Conservation (phyloP, 345 rosid genomes). For the Brassica carinata region DNA sequence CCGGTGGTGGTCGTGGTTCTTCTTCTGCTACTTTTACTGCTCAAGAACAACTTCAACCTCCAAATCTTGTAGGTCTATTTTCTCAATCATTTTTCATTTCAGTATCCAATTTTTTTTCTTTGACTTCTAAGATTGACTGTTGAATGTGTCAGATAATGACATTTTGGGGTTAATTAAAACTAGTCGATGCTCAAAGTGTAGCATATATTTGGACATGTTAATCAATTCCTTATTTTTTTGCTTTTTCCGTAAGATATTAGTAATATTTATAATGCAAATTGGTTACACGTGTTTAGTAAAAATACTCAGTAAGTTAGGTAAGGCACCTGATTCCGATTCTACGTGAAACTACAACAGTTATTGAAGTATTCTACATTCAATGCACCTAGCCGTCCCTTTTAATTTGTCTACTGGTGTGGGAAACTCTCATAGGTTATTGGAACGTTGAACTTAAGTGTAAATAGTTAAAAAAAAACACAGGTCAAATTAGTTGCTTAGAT, state of each 20-base stretch:
- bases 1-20: slow-evolving; percentile 45
- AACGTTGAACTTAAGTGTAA: slow-evolving; percentile 8
- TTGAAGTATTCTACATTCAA: slow-evolving; percentile 25
- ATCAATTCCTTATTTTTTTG: not conserved
- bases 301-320: slow-evolving; percentile 16
- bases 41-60: slow-evolving; percentile 43
- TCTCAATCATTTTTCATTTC: not conserved
- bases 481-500: slow-evolving; percentile 1
- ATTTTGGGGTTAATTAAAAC: slow-evolving; percentile 1
- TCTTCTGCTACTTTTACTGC: slow-evolving; percentile 44
- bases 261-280: not conserved
- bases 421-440: not conserved
- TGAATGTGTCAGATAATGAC: not conserved
- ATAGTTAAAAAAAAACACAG: not conserved
- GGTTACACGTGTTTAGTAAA: slow-evolving; percentile 30
- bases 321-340: slow-evolving; percentile 43
- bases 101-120: not conserved
- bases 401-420: slow-evolving; percentile 9
- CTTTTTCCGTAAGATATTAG: not conserved
- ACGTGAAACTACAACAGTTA: slow-evolving; percentile 18
- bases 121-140: not conserved
- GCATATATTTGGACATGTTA: not conserved
- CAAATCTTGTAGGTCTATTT: slow-evolving; percentile 37
- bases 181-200: not conserved
- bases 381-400: slow-evolving; percentile 22